Conservation (phyloP, 2,329 filamentous ascomycete genomes). For the Fusarium sarcochroum region DNA sequence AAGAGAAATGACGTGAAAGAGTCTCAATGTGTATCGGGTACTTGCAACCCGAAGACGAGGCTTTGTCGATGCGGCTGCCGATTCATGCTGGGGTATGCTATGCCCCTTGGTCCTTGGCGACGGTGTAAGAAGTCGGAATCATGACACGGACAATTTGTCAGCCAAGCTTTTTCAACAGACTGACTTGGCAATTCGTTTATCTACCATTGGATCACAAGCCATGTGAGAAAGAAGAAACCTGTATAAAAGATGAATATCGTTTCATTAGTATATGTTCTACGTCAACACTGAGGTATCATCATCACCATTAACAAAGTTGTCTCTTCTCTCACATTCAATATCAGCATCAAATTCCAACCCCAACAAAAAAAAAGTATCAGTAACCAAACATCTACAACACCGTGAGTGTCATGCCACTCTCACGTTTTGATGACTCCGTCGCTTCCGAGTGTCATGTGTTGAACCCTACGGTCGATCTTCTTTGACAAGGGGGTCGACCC, state of each 20-base stretch:
- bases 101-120: conserved; percentile 12
- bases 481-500: background rate
- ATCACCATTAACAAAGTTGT: background rate
- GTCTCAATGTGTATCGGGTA: conserved; percentile 25
- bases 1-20: conserved; percentile 26
- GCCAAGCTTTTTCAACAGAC: conserved; percentile 11
- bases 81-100: conserved; percentile 2
- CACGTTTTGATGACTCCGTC: conserved; percentile 16
- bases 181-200: background rate
- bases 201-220: background rate
- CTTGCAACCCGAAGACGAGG: conserved; percentile 14
- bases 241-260: too few species aligned
- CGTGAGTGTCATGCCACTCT: conserved; percentile 27
- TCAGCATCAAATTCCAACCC: too few species aligned
- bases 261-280: background rate
- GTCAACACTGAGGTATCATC: background rate
- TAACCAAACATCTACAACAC: conserved; percentile 6
- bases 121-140: background rate
- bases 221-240: conserved; percentile 1
- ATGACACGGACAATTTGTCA: conserved; percentile 26
- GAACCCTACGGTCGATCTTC: conserved; percentile 36
- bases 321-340: background rate
- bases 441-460: conserved; percentile 35
- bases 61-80: conserved; percentile 2
- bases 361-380: conserved; percentile 3